Evolutionary conservation across 2,329 filamentous ascomycete species (phyloP), one percentile per base, ranked within the genome.

Genomic region (Fonsecaea erecta): DNA sequence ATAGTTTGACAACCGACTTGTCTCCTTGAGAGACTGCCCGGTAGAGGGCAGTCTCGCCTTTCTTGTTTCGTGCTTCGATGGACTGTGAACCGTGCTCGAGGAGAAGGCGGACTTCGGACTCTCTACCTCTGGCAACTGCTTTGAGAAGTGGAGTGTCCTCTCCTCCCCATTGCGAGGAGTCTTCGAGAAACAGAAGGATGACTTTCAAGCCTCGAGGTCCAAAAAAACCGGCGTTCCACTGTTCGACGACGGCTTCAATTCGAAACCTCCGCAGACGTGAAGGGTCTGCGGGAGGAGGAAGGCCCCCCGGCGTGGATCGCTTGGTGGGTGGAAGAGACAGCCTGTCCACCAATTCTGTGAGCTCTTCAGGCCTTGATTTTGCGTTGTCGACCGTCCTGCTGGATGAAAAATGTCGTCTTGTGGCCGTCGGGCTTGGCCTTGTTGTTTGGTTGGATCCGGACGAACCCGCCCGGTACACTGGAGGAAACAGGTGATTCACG

Each of bases 401-500:
- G 6, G 52, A 37, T 24, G 52, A 37, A 24, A 24, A 37, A 7
- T 35, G 32, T 32, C 18, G 52, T 37, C 11, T 14, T 55, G 30
- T 24, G 11, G 28, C 52, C 5, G 52, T 14, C 5, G 11, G 28
- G 18, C 8, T 37, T 26, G 12, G 32, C 9, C 16, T 16, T 9
- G 30, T 34, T 12, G 14, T 2, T 24, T 14, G 52, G 32, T 21
- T 55, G 37, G 52, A 18, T 6, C 32, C 18, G 6, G 21, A 24
- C n/a, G 28, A 24, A 9, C 30, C 18, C 1, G 24, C 52, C 11
- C 32, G 1, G n/a, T 24, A 16, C 30, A 16, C 8, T 3, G 52
- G 52, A 54, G 52, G 52, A 37, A 55, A 55, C 30, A 55, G 18
- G 14, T 55, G 52, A 37, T 55, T 55, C 52, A 34, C 14, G 37